A percentile compares a stretch with the other conserved stretches of the same genome.
phyloP scores from a whole-genome alignment of 768 basidiomycete species.

The Neoboletus brunneissimus region DNA sequence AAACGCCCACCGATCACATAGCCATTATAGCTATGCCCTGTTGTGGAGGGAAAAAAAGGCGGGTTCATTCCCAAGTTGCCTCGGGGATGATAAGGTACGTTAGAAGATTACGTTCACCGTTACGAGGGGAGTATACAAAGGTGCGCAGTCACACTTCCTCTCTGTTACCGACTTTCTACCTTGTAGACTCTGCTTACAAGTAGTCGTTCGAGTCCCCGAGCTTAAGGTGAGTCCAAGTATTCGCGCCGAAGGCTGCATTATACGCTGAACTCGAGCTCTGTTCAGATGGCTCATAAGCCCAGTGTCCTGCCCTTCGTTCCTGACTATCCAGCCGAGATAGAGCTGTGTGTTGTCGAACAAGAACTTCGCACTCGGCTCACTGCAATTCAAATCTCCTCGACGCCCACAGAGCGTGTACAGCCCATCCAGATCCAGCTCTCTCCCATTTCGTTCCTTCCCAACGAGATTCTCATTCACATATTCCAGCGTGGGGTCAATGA shows the following conservation, averaged over 20 bases:
- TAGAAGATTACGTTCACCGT: not conserved
- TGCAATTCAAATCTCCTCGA: not conserved
- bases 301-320: not conserved
- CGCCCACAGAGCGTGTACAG: not conserved
- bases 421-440: slow-evolving; percentile 14
- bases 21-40: too few species aligned
- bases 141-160: not conserved
- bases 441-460: slow-evolving; percentile 19
- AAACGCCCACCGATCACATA: not conserved
- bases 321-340: not conserved
- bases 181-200: not conserved
- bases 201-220: not conserved
- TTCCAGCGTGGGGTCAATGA: slow-evolving; percentile 7
- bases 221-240: not conserved
- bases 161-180: not conserved
- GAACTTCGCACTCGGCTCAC: not conserved
- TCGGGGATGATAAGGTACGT: slow-evolving; percentile 3
- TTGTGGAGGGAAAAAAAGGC: not conserved
- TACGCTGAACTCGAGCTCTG: not conserved
- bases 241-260: not conserved
- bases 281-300: slow-evolving; percentile 2
- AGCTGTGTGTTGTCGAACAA: not conserved
- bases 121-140: not conserved
- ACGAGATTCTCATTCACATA: slow-evolving; percentile 16
- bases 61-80: not conserved